Evolutionary conservation across 2,329 filamentous ascomycete genomes (phyloP).

Genomic region (Colletotrichum camelliae): DNA sequence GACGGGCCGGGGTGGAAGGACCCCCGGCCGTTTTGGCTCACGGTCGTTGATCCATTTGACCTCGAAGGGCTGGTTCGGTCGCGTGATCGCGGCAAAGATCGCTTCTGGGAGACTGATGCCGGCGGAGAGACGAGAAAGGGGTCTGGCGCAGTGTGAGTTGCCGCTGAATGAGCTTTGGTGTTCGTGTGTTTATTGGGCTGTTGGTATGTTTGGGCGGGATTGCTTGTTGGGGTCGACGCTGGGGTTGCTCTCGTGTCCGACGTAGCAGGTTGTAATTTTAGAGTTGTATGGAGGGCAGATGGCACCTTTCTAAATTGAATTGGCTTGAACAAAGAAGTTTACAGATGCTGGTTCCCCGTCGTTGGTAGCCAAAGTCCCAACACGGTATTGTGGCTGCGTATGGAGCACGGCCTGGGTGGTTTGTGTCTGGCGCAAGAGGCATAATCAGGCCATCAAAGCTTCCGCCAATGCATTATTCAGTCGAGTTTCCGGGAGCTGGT

Average conservation of each 20-base stretch:
- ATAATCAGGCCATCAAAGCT: not conserved
- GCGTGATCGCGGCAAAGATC: constrained; percentile 32
- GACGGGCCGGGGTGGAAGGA: constrained; percentile 55
- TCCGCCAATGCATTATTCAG: not conserved
- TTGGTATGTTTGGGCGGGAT: not conserved
- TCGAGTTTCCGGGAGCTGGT: not conserved
- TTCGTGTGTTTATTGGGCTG: not conserved
- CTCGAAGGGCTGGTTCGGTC: constrained; percentile 37
- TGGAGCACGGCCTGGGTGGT: not conserved
- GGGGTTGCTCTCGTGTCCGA: not conserved
- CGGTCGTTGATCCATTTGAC: constrained; percentile 48
- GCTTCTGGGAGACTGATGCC: constrained; percentile 38
- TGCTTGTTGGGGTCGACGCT: not conserved
- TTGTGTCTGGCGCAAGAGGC: not conserved
- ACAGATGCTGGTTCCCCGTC: not conserved
- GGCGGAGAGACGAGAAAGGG: not conserved
- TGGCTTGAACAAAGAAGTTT: not conserved
- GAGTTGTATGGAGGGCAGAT: not conserved
- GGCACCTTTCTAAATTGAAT: not conserved
- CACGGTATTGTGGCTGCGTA: not conserved
- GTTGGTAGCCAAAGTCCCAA: not conserved
- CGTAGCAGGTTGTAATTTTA: not conserved
- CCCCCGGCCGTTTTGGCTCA: constrained; percentile 45
- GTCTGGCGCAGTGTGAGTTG: not conserved
- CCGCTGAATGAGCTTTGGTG: not conserved